These are phyloP conservation scores for Lagerstroemia speciosa DNA, from an alignment of 345 rosid genomes.

Conservation along the genomic window DNA sequence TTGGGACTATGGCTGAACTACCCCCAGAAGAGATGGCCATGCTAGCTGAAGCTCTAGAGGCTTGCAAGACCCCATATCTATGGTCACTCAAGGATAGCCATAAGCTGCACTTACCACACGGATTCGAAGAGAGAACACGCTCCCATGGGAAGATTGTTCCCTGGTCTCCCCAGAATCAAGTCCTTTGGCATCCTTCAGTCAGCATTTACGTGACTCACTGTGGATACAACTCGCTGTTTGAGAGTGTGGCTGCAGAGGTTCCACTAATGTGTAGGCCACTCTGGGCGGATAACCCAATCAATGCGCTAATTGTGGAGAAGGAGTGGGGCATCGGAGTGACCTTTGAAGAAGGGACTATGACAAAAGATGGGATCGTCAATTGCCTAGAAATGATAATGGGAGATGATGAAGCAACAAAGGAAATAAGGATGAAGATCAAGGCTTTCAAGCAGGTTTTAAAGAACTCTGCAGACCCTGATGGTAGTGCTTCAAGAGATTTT, in stretches of 20 bases:
- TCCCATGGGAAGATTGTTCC: conserved; percentile 38
- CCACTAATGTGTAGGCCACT: conserved; percentile 55
- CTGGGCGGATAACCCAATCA: conserved; percentile 37
- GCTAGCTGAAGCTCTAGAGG: conserved; percentile 43
- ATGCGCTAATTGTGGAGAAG: conserved; percentile 18
- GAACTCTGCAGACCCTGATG: conserved; percentile 12
- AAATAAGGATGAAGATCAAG: conserved; percentile 11
- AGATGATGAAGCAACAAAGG: conserved; percentile 12
- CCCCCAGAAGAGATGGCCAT: conserved; percentile 36
- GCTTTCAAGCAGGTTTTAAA: conserved; percentile 8
- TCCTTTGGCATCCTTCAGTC: conserved; percentile 31
- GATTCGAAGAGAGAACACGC: conserved; percentile 26
- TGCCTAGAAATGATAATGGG: conserved; percentile 8
- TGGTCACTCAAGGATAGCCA: conserved; percentile 16
- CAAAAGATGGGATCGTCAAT: conserved; percentile 4
- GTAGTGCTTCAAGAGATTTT: conserved; percentile 14
- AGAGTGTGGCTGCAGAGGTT: conserved; percentile 40
- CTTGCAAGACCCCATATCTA: conserved; percentile 22
- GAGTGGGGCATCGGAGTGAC: conserved; percentile 22
- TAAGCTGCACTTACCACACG: conserved; percentile 11
- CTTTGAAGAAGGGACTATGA: conserved; percentile 13
- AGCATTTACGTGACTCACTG: conserved; percentile 38
- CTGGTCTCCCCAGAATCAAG: conserved; percentile 46
- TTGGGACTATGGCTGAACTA: conserved; percentile 31
- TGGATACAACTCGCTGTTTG: conserved; percentile 45